Base-by-base conservation (phyloP, 352 stramenopile species). In the Phytophthora litchii region DNA sequence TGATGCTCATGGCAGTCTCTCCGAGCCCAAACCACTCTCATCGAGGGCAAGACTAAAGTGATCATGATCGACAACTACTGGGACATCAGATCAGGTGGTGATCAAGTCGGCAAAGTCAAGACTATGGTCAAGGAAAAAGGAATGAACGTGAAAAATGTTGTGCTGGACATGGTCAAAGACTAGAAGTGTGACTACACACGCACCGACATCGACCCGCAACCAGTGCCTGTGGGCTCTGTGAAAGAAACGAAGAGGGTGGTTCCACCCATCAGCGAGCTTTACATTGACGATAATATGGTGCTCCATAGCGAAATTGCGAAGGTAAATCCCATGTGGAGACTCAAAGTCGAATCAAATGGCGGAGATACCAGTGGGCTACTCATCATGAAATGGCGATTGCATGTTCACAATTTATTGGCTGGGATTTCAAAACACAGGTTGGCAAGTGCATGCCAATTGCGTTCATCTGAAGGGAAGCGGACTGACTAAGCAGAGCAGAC, bases 351-450 rank as follows among this genome's bases (percentile, higher is more conserved):
- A 49, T 14, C 42, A 60, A 19, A 68, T 56, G 53, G 72, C 70
- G 0, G 47, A 67, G 3, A 57, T 76, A 51, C 55, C 64, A 0
- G 53, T 84, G 0, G 75, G 82, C 42, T 82, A 64, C 21, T 72
- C 72, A 19, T 64, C 64, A 8, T 84, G 75, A 50, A 57, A 62
- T n/a, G 59, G 52, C 9, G 45, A 61, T 7, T 84, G 69, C 64
- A 64, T 61, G 29, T 40, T 84, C n/a, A 54, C 66, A 0, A 80
- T 80, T 46, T 84, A 78, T 62, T 84, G 75, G 75, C 52, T 84
- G 23, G 70, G n/a, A 1, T 70, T 85, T 27, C 70, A 85, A 45
- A 67, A 73, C 13, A 37, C 8, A 6, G 51, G 58, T 45, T 85
- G 67, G 63, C 76, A 83, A 35, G 59, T 60, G 27, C 83, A 80